Evolutionary conservation across 78 protist genomes (phyloP), one percentile per base, ranked within the genome.

Genomic region (Reticulomyxa filosa): DNA sequence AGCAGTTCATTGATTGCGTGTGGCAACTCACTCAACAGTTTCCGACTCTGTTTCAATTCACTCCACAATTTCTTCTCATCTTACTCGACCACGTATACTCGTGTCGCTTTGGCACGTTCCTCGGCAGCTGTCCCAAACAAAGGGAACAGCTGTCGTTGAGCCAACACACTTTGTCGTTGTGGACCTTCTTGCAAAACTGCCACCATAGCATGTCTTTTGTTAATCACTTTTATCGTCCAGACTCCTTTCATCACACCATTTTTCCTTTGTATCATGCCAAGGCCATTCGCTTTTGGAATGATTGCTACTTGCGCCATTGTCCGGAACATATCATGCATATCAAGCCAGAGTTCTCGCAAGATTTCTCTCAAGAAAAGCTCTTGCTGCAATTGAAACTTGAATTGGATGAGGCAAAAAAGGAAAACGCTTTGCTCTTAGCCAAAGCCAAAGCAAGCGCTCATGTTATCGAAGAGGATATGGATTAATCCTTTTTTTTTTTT

Each of bases 1-100:
- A 80, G 8, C 94, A 89, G 72, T 89, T 80, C 33, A 51, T 91
- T 13, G 97, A 91, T 51, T 81, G 86, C 51, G 81, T 79, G 4
- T 74, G 53, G 55, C 94, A 88, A 61, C 46, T 81, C 11, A 20
- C 27, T 42, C 10, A 8, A 7, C 89, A 82, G 32, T 73, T 65
- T 37, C 86, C 85, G 25, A n/a, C 46, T 1, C 73, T 69, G 4
- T 90, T 85, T 61, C 89, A 90, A 80, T 90, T 83, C 67, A 85
- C 68, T 50, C 76, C 78, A 10, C 7, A 22, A 20, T 76, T 69
- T 35, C 79, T 88, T 6, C 51, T 76, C 20, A 23, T 34, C 20
- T 3, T 79, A 4, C 2, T 78, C 22, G 51, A 74, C 26, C 6
- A 67, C 17, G 42, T 33, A 23, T 70, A 63, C 23, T 3, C 37